Evolutionary conservation across 2,329 filamentous ascomycete genomes (phyloP), one percentile per base, ranked within the genome.

Genomic region (Colletotrichum musae): DNA sequence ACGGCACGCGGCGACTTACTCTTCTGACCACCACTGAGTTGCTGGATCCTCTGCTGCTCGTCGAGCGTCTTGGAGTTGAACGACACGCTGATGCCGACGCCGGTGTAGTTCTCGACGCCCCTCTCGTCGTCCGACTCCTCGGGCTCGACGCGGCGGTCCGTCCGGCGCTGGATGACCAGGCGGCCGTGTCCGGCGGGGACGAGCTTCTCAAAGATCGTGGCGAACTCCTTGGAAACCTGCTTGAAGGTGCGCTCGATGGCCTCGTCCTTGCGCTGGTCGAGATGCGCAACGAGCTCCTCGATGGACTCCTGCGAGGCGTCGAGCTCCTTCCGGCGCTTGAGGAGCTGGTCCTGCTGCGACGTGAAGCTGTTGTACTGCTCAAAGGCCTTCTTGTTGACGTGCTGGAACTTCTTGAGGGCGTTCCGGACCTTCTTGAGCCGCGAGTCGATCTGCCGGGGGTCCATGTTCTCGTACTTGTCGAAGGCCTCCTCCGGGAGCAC

Each of bases 311-410:
- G 94, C 3, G 93, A 95, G 15, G 90, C 91, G 75, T 97, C 94
- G 12, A 99, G 89, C 79, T 98, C 96, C 74, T 92, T 89, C 58
- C 95, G 90, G 73, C 96, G 92, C 76, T 93, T 92, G 58, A 93
- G 93, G 18, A 99, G 86, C 24, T 92, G 92, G 71, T 97, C 95
- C 66, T 97, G 92, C 81, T 98, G 94, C 58, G 91, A 93, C 7
- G 95, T 98, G 79, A 98, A 99, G 82, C 92, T 97, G 83, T 95
- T 97, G 84, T 98, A 99, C 80, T 99, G 96, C 81, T 99, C 97
- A 78, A 98, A 97, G 0, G 96, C 96, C 83, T 99, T 98, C 84
- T 98, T 99, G 88, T 99, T 99, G 83, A 99, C 95, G 76, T 98
- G 94, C 64, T 94, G 94, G 83, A 96, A 98, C 79, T 98, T 97